Evolutionary conservation across 192 early-diverging fungal species (phyloP).

Genomic region (Coemansia sp.): DNA sequence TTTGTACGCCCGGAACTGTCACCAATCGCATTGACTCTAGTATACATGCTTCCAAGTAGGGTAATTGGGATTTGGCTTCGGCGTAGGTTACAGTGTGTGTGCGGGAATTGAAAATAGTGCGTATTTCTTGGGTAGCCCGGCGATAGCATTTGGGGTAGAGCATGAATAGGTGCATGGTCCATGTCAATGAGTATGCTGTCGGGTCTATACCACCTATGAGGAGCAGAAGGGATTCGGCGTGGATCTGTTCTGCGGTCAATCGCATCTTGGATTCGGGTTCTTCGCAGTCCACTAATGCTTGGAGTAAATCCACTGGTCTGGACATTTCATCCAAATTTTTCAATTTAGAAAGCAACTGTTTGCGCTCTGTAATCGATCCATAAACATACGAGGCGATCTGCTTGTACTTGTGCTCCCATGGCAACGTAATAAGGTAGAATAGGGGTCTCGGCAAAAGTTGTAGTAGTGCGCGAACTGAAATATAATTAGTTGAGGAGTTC

Average conservation of each 20-base stretch:
- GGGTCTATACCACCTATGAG: constrained; percentile 39
- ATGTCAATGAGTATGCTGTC: constrained; percentile 36
- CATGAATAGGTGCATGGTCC: constrained; percentile 36
- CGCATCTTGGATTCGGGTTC: constrained; percentile 18
- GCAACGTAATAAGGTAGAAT: constrained; percentile 17
- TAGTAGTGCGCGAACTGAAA: constrained; percentile 24
- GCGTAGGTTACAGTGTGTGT: constrained; percentile 2
- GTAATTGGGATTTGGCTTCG: constrained; percentile 1
- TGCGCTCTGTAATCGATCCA: constrained; percentile 18
- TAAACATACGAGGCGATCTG: constrained; percentile 16
- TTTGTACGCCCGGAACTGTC: constrained; percentile 26
- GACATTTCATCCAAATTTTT: not conserved
- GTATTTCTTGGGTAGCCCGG: constrained; percentile 9
- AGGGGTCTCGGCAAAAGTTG: constrained; percentile 18
- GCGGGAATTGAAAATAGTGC: not conserved
- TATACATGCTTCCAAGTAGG: constrained; percentile 37
- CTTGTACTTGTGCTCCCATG: constrained; percentile 25
- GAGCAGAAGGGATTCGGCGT: constrained; percentile 27
- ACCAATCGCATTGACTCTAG: constrained; percentile 35
- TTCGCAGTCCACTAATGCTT: constrained; percentile 38
- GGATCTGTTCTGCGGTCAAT: constrained; percentile 22
- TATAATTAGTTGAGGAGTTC: constrained; percentile 16
- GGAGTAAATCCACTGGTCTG: constrained; percentile 25
- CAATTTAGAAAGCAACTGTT: constrained; percentile 14
- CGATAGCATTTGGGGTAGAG: constrained; percentile 27